Base-by-base conservation (phyloP, 2,329 filamentous ascomycete genomes). In the Calonectria hawksworthii region DNA sequence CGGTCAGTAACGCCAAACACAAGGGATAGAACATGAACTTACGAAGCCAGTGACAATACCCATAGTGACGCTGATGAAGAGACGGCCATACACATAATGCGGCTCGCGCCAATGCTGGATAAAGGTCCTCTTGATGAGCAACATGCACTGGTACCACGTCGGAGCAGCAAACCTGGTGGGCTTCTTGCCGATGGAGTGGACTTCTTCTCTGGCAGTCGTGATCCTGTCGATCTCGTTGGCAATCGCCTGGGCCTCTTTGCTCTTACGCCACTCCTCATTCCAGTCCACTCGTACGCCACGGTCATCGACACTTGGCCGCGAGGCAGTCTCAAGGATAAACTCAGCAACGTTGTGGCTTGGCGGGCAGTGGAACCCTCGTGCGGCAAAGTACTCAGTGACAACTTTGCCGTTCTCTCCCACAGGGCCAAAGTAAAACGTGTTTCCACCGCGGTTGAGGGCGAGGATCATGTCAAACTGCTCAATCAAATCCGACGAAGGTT, bases 31-130 rank as follows among this genome's bases (percentile, higher is more conserved):
- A 36, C 7, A 3, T 67, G 8, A n/a, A 67, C 70, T 72, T 41
- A 72, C 70, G 84, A 95, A 95, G 28, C 93, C 93, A 84, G 94
- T 95, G 88, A 95, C 94, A 83, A 95, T 91, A 28, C 93, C 94
- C 56, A 94, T 88, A 74, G 95, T 89, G 70, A 94, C 90, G 6
- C 91, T 89, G 44, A 92, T 90, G 83, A 95, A 95, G 28, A 96
- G 86, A 81, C 95, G 95, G 72, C 93, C 92, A 83, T 95, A 95
- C 68, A 94, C 87, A 83, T 96, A 96, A 2, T 91, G 92, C 0
- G 94, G 92, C 76, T 95, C 92, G 23, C 94, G 90, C 94, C 93
- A 95, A 85, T 95, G 93, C 79, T 94, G 91, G 2, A 87, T 86
- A 84, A 95, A 95, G 50, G 93, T 89, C 32, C 94, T 90, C 82